Evolutionary conservation across 2,329 filamentous ascomycete genomes (phyloP).

Genomic region (Aureobasidium subglaciale): DNA sequence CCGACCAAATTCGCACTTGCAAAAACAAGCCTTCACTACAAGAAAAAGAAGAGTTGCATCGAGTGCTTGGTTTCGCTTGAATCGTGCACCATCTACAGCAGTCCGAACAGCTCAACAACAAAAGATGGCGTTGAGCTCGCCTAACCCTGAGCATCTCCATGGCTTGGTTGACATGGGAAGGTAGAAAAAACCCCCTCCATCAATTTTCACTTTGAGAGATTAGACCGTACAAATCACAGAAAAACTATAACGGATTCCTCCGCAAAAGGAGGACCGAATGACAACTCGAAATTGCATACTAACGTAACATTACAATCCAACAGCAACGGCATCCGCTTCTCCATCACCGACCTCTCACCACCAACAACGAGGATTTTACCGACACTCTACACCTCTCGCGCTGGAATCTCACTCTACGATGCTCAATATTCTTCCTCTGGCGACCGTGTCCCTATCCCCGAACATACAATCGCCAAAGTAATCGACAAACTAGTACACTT

Average conservation of each 20-base stretch:
- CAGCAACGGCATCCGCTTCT: constrained; percentile 86
- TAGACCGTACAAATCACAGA: neutral
- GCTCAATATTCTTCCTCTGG: constrained; percentile 47
- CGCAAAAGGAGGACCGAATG: too few species aligned
- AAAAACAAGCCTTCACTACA: neutral
- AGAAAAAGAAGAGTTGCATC: neutral
- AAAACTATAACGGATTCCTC: too few species aligned
- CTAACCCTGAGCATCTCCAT: constrained; percentile 10
- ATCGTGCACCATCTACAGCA: too few species aligned
- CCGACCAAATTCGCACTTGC: neutral
- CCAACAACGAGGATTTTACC: constrained; percentile 64
- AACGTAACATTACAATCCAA: too few species aligned
- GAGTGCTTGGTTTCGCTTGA: too few species aligned
- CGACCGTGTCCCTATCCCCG: constrained; percentile 47
- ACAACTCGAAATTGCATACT: too few species aligned
- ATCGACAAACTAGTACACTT: constrained; percentile 62
- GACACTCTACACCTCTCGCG: constrained; percentile 71
- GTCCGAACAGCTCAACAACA: too few species aligned
- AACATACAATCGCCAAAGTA: constrained; percentile 58
- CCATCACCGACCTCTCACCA: constrained; percentile 72
- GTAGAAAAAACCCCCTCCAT: neutral
- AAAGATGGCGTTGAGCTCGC: neutral
- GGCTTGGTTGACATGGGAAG: constrained; percentile 19
- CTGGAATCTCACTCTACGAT: constrained; percentile 79
- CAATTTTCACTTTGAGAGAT: neutral